These are phyloP conservation scores for Pseudozyma thailandica DNA, from an alignment of 1,284 basidiomycete species.

Conservation along the genomic window DNA sequence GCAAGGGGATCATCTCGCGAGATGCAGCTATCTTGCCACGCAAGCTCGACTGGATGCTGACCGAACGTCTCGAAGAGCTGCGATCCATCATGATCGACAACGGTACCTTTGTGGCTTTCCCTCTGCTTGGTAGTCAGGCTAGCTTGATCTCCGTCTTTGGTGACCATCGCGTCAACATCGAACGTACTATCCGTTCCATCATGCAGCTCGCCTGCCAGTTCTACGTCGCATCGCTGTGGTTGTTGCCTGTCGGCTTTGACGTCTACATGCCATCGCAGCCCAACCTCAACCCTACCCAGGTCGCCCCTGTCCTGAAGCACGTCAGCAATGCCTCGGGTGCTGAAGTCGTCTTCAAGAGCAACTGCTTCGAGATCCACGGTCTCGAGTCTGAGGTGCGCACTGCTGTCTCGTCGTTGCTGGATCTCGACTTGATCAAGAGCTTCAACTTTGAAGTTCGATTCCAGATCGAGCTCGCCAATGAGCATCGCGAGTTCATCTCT, in stretches of 20 bases:
- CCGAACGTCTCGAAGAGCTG: constrained; percentile 88
- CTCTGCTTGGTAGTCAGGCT: constrained; percentile 86
- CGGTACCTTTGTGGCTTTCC: constrained; percentile 93
- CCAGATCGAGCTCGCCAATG: constrained; percentile 97
- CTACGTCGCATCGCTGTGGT: constrained; percentile 95
- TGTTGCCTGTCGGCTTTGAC: constrained; percentile 91
- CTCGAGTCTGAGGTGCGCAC: constrained; percentile 89
- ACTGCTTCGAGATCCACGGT: constrained; percentile 98
- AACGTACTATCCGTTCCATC: constrained; percentile 90
- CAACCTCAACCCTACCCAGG: constrained; percentile 83
- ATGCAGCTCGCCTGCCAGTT: constrained; percentile 97
- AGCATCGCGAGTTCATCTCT: constrained; percentile 94
- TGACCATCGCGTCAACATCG: constrained; percentile 92
- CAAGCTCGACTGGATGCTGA: constrained; percentile 97
- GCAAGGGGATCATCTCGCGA: constrained; percentile 87
- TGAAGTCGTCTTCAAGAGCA: constrained; percentile 95
- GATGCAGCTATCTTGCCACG: constrained; percentile 93
- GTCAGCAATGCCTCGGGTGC: constrained; percentile 88
- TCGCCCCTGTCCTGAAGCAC: constrained; percentile 85
- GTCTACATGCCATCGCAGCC: constrained; percentile 81
- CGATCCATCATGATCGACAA: constrained; percentile 94
- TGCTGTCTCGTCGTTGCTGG: constrained; percentile 86
- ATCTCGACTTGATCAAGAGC: constrained; percentile 88
- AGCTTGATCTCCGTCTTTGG: constrained; percentile 94
- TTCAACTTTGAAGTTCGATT: constrained; percentile 98